Evolutionary conservation across 1,284 basidiomycete genomes (phyloP).

Genomic region (Thelephora terrestris): DNA sequence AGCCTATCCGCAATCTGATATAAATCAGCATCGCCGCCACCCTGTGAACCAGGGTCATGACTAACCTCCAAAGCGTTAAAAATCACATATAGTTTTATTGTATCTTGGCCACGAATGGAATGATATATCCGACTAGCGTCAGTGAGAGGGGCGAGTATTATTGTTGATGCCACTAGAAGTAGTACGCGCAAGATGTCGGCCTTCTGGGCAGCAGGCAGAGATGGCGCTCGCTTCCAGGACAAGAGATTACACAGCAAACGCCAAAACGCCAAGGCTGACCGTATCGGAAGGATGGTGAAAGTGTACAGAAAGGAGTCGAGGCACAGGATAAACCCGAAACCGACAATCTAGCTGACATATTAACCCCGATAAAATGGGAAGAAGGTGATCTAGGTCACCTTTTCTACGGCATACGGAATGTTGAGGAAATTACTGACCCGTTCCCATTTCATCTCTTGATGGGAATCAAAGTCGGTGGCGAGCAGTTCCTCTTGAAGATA

Average conservation of each 20-base stretch:
- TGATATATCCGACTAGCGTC: conserved; percentile 99
- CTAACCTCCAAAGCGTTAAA: conserved; percentile 94
- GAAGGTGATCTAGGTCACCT: conserved; percentile 38
- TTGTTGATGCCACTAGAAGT: conserved; percentile 68
- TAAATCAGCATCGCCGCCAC: neutral
- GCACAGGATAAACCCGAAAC: conserved; percentile 90
- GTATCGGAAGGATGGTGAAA: conserved; percentile 95
- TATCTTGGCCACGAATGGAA: conserved; percentile 96
- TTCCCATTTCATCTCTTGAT: conserved; percentile 93
- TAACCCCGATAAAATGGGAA: neutral
- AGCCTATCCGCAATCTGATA: conserved; percentile 87
- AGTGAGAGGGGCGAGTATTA: conserved; percentile 73
- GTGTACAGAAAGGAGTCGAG: conserved; percentile 97
- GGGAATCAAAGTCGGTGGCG: conserved; percentile 86
- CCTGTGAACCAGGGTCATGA: neutral
- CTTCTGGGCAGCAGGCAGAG: conserved; percentile 80
- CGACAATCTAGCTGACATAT: conserved; percentile 55
- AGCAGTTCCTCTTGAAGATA: conserved; percentile 82
- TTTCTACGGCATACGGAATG: conserved; percentile 90
- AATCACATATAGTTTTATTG: conserved; percentile 98
- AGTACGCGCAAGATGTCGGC: conserved; percentile 81
- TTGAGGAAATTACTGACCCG: conserved; percentile 95
- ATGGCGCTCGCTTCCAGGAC: conserved; percentile 32
- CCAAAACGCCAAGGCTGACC: conserved; percentile 61
- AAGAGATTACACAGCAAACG: conserved; percentile 47